Percentiles rank a stretch among this genome's conserved stretches.
phyloP scores from a whole-genome alignment of 1,284 basidiomycete species.

The Marasmius tenuissimus region DNA sequence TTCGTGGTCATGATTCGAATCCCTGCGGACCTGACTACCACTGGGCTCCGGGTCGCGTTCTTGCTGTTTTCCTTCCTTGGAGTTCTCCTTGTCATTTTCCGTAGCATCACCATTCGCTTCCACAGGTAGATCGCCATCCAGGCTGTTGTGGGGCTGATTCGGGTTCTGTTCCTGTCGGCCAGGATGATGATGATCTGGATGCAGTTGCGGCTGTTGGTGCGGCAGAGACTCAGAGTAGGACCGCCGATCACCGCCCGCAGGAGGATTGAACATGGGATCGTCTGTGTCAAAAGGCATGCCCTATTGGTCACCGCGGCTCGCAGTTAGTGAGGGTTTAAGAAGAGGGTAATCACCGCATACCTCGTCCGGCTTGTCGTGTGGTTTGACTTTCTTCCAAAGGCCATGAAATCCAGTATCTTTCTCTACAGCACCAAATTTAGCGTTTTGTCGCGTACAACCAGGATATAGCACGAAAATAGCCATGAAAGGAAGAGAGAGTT shows the following conservation, averaged over 20 bases:
- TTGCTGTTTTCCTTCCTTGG: background rate
- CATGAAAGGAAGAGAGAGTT: slow-evolving; percentile 1
- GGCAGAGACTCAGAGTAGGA: background rate
- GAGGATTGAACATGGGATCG: slow-evolving; percentile 76
- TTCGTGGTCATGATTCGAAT: slow-evolving; percentile 3
- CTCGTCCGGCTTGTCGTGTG: slow-evolving; percentile 68
- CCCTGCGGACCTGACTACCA: background rate
- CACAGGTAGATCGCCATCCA: background rate
- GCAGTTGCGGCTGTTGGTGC: background rate
- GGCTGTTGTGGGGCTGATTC: background rate
- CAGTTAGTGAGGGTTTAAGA: background rate
- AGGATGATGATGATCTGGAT: background rate
- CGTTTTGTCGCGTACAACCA: too few relatives aligned
- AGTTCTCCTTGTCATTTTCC: background rate
- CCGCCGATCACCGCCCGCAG: slow-evolving; percentile 30
- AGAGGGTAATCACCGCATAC: slow-evolving; percentile 27
- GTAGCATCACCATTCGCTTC: background rate
- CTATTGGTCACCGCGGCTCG: slow-evolving; percentile 9
- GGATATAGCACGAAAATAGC: slow-evolving; percentile 1
- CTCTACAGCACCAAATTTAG: slow-evolving; percentile 10
- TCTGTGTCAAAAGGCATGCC: slow-evolving; percentile 74
- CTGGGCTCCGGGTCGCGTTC: slow-evolving; percentile 2
- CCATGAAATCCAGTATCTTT: slow-evolving; percentile 56
- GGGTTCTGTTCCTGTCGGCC: background rate
- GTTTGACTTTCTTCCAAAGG: slow-evolving; percentile 70